Base-by-base conservation (phyloP, 306 rosid genomes). In the Trifolium fragiferum region DNA sequence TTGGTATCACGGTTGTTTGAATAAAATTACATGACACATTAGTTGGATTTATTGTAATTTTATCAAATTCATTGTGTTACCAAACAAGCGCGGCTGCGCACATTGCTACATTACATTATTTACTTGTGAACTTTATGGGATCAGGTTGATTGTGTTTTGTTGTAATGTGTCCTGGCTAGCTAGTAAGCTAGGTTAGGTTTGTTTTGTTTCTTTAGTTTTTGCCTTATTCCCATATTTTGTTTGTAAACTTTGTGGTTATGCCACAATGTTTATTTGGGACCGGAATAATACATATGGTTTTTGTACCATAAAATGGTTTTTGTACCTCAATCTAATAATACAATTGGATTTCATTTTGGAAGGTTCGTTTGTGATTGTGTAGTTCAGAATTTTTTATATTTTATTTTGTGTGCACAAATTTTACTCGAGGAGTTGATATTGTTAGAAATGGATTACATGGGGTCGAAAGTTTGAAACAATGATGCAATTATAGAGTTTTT, bases 101-200 rank as follows among this genome's bases (percentile, higher is more conserved):
- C 20, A 53, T 60, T 60, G 14, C 11, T 7, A 60, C 41, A 30
- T 60, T 27, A 27, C 41, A 6, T 3, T 30, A 3, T 53, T 19
- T 60, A 15, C 38, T 59, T 59, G 40, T 14, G 10, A 6, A 7
- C 66, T 6, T 7, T 14, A 14, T 59, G 20, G 7, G 41, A 59
- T 27, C 66, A 59, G 3, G 40, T 60, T 60, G 8, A 1, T 2
- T 14, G 6, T 60, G 21, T 60, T 60, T 60, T 60, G 66, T 60
- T 14, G 41, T 30, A 27, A 60, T 30, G 40, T 57, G 63, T 58
- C 33, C 64, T 58, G 13, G 64, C 64, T 58, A 58, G 37, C 64
- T 25, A 58, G 37, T 11, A 58, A 58, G 37, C 64, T 15, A 58
- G 33, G 37, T 25, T 58, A 23, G 27, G 38, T 59, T 60, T 60